Conservation (phyloP, 78 protist genomes). For the Dictyostelium brefeldianum region DNA sequence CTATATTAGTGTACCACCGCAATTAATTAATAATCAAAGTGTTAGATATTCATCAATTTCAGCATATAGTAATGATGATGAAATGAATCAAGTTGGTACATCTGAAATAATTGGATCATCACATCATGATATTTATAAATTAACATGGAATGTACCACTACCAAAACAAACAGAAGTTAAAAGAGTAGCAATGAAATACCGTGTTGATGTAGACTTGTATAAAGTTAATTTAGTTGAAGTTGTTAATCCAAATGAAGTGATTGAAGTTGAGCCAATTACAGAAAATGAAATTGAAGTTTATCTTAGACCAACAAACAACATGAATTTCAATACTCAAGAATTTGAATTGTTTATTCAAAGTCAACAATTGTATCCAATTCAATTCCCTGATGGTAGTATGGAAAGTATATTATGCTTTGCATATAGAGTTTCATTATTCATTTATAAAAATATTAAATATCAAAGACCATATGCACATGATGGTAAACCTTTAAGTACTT, state of each 20-base stretch:
- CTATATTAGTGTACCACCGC: background rate
- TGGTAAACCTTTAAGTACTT: background rate
- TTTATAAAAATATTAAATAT: background rate
- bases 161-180: background rate
- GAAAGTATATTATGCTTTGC: background rate
- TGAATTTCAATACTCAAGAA: background rate
- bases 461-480: background rate
- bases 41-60: background rate
- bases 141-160: background rate
- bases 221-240: background rate
- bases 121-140: background rate
- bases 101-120: background rate
- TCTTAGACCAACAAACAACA: background rate
- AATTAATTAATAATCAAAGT: background rate
- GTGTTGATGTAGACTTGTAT: slow-evolving; percentile 3
- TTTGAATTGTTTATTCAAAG: too few species aligned
- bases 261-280: slow-evolving; percentile 25
- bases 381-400: background rate
- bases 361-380: background rate
- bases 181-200: background rate
- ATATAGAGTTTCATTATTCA: slow-evolving; percentile 10
- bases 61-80: background rate
- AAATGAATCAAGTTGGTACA: background rate
- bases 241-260: background rate
- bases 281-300: background rate